Conservation (phyloP, 2,329 filamentous ascomycete genomes). For the Microdochium paspali region DNA sequence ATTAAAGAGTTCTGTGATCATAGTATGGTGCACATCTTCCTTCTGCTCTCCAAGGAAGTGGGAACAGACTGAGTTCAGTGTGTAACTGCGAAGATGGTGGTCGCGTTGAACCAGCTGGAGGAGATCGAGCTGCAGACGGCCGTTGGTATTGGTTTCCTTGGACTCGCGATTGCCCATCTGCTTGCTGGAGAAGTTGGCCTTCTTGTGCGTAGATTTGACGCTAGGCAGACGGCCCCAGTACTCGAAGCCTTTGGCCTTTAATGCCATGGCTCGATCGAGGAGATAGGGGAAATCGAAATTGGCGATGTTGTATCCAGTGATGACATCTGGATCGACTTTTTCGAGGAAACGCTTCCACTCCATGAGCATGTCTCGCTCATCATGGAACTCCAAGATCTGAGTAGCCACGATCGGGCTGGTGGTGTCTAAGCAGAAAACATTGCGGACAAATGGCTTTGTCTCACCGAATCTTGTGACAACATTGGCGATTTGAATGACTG, state of each 20-base stretch:
- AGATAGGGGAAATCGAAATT: slow-evolving; percentile 99
- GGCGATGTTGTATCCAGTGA: slow-evolving; percentile 96
- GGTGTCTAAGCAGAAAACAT: slow-evolving; percentile 90
- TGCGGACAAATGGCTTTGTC: slow-evolving; percentile 87
- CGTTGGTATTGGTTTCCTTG: slow-evolving; percentile 90
- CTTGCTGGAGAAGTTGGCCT: slow-evolving; percentile 89
- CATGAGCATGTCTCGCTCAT: slow-evolving; percentile 83
- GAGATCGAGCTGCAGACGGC: slow-evolving; percentile 83
- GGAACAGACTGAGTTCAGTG: slow-evolving; percentile 88
- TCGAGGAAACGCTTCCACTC: slow-evolving; percentile 86
- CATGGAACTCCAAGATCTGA: slow-evolving; percentile 73
- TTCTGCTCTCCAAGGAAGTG: slow-evolving; percentile 97
- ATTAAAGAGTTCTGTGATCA: slow-evolving; percentile 98
- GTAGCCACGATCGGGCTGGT: slow-evolving; percentile 94
- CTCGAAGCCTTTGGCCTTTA: slow-evolving; percentile 73
- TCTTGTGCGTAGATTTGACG: slow-evolving; percentile 60
- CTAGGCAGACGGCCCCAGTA: slow-evolving; percentile 77
- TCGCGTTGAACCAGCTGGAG: slow-evolving; percentile 93
- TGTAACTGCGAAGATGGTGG: slow-evolving; percentile 92
- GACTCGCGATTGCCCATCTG: slow-evolving; percentile 96
- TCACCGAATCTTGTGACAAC: slow-evolving; percentile 93
- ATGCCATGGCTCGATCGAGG: slow-evolving; percentile 73
- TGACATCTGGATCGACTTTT: slow-evolving; percentile 88
- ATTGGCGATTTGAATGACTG: slow-evolving; percentile 97
- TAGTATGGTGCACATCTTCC: slow-evolving; percentile 96